Base-by-base conservation (phyloP, 345 rosid species). In the Murraya paniculata region DNA sequence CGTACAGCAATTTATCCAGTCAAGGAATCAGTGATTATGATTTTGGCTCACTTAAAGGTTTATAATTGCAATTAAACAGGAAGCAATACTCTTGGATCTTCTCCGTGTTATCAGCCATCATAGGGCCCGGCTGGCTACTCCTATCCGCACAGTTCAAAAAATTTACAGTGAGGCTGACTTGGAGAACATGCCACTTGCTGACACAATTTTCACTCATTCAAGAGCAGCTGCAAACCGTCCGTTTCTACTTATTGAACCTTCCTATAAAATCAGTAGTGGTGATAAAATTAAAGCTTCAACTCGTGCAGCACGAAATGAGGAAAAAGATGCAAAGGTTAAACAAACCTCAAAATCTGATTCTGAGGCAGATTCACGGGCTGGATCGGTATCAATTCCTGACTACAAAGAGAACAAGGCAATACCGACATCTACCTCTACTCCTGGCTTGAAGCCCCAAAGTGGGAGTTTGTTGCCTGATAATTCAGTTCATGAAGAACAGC, bases 31-130 rank as follows among this genome's bases (percentile, higher is more conserved):
- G 50, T 50, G 2, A 71, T 71, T 71, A 30, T 11, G 19, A 35
- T 19, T 65, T 38, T 41, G 53, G 57, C 58, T 66, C 71, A 72
- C 57, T 27, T 24, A 38, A 27, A 25, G 68, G 10, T 61, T 41
- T n/a, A 28, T 74, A 27, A 75, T 74, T 81, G 75, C 53, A 31
- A 67, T 85, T 82, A 31, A 76, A 86, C 96, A 95, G 99, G 99
- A 93, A 90, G 94, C 88, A 24, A 82, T 95, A 73, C 88, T 95
- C 59, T 70, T 92, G 92, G 98, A 95, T 87, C 99, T 95, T 85
- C 96, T 93, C 13, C 87, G 91, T 81, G 98, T 95, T 61, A 84
- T 93, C 60, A 90, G 94, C 69, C 95, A 95, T 85, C 99, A 95
- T 28, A 83, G 88, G 14, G 98, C 96, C 38, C 89, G 94, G 50